Evolutionary conservation across 768 basidiomycete species (phyloP).

Genomic region (Crepidotus variabilis): DNA sequence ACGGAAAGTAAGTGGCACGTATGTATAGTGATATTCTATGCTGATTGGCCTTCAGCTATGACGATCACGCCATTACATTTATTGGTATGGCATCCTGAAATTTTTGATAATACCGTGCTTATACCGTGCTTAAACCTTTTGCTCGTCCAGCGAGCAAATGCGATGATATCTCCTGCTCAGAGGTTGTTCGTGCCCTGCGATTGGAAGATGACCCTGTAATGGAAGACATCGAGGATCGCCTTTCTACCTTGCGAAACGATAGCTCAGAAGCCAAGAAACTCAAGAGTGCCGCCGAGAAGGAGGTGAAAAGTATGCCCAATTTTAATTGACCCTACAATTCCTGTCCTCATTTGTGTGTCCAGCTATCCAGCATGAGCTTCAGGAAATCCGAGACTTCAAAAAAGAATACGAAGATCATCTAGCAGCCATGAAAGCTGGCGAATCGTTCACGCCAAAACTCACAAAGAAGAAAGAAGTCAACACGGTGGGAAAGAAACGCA

Average conservation of each 20-base stretch:
- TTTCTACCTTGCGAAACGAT: slow-evolving; percentile 33
- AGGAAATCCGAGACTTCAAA: slow-evolving; percentile 30
- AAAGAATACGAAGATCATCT: slow-evolving; percentile 43
- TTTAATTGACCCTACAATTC: neutral
- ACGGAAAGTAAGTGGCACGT: slow-evolving; percentile 47
- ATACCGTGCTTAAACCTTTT: neutral
- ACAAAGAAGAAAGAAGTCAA: slow-evolving; percentile 26
- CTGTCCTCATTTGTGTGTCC: slow-evolving; percentile 3
- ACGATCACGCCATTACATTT: slow-evolving; percentile 57
- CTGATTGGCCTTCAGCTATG: slow-evolving; percentile 36
- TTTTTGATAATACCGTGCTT: too few species aligned
- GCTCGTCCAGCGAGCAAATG: slow-evolving; percentile 48
- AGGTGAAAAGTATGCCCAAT: slow-evolving; percentile 35
- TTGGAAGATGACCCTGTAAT: slow-evolving; percentile 52
- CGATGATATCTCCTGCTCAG: slow-evolving; percentile 60
- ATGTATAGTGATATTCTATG: neutral
- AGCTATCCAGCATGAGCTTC: slow-evolving; percentile 39
- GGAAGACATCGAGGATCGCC: slow-evolving; percentile 43
- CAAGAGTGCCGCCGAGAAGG: slow-evolving; percentile 35
- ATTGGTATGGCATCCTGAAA: slow-evolving; percentile 36
- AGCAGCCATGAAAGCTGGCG: slow-evolving; percentile 40
- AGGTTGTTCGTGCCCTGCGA: slow-evolving; percentile 46
- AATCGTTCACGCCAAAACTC: slow-evolving; percentile 38
- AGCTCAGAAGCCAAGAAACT: slow-evolving; percentile 34
- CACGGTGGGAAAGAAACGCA: slow-evolving; percentile 44